A percentile compares a stretch with the other conserved stretches of the same genome.
Conservation (phyloP, 192 early-diverging fungal genomes). For the Phycomyces blakesleeanus region DNA sequence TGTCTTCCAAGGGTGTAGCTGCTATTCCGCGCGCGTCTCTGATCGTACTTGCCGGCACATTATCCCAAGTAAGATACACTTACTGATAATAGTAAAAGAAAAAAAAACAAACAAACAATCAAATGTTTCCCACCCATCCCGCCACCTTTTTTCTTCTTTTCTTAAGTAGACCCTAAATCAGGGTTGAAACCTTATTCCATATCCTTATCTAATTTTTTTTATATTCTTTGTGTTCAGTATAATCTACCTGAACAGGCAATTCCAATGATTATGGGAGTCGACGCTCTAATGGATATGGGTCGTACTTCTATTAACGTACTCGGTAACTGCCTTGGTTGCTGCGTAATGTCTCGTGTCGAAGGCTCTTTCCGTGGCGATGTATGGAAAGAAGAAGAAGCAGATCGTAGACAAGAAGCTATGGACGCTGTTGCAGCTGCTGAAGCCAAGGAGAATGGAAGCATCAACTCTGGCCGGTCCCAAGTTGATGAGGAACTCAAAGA, state of each 20-base stretch:
- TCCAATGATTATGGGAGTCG: conserved; percentile 64
- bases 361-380: conserved; percentile 56
- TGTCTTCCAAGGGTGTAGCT: conserved; percentile 65
- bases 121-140: too few species aligned
- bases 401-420: conserved; percentile 10
- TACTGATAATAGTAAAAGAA: too few species aligned
- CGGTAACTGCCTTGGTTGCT: conserved; percentile 67
- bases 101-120: too few species aligned
- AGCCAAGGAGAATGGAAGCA: neutral
- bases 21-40: conserved; percentile 59
- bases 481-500: neutral
- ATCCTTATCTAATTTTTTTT: neutral
- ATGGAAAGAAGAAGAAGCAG: conserved; percentile 33
- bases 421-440: neutral
- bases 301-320: conserved; percentile 66
- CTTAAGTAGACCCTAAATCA: too few species aligned
- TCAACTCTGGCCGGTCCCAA: neutral
- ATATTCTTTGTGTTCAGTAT: conserved; percentile 19
- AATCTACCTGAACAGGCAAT: conserved; percentile 57
- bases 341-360: conserved; percentile 64
- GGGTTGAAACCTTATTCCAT: too few species aligned
- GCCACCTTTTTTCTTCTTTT: too few species aligned
- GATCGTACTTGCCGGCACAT: conserved; percentile 54
- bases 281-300: conserved; percentile 77
- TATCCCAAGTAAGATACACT: conserved; percentile 35